Evolutionary conservation across 352 stramenopile species (phyloP), one percentile per base, ranked within the genome.

Genomic region (Phytopythium vexans): DNA sequence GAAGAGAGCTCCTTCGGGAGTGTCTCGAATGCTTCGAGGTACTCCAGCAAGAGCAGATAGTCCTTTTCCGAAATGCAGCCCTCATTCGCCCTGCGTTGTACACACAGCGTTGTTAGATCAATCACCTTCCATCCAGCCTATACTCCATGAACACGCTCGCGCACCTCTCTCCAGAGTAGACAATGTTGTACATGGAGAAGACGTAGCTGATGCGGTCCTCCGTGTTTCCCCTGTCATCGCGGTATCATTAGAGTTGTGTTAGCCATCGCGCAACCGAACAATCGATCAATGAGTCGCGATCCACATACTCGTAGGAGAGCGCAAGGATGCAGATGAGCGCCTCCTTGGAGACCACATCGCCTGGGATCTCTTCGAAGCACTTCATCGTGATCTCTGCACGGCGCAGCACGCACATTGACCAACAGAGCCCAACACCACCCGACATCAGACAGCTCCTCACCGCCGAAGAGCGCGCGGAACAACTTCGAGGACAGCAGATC

Each of bases 171-270:
- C 67, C 66, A 3, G 68, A 72, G 55, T 89, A 82, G 32, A 84
- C 80, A 52, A 88, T 89, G 46, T 72, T 77, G 67, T 92, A 92
- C 84, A 94, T 94, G 16, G 66, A 82, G 54, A 94, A 94, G 21
- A 94, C 75, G 61, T 92, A 94, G 64, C 77, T 86, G 57, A 94
- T 88, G n/a, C 83, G 77, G 62, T 94, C 84, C 54, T 94, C 84
- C 36, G 82, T 92, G 62, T 91, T 92, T 47, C 84, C 84, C 64
- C 84, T 94, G 55, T 46, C 41, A 11, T 12, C 2, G 6, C 42
- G 15, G 41, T 40, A 14, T 42, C 45, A 69, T 64, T 40, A 56
- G 57, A 15, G 53, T 49, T 33, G 45, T 41, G 39, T 52, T 31
- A 32, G 32, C 15, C 27, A 36, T 37, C 6, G 46, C 40, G 27